Conservation (phyloP, 208 protist genomes). For the Trypanosoma avium region DNA sequence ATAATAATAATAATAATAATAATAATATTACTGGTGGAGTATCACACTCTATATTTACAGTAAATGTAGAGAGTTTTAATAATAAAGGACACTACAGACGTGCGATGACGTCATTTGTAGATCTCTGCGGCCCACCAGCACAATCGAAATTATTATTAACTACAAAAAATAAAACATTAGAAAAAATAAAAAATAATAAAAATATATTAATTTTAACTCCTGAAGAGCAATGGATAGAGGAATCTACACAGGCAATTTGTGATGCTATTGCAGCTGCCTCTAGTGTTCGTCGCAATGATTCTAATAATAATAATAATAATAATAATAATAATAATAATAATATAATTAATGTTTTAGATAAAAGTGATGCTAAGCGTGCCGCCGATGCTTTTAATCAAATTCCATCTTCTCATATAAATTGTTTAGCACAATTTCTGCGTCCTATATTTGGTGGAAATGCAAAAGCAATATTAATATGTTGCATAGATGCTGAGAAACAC, state of each 20-base stretch:
- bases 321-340: not conserved
- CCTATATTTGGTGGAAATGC: slow-evolving; percentile 67
- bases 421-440: slow-evolving; percentile 38
- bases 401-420: slow-evolving; percentile 23
- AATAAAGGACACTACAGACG: slow-evolving; percentile 30
- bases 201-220: no score
- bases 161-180: not conserved
- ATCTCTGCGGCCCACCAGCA: slow-evolving; percentile 17
- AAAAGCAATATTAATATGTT: slow-evolving; percentile 38
- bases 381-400: slow-evolving; percentile 8
- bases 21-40: slow-evolving; percentile 7
- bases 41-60: slow-evolving; percentile 25
- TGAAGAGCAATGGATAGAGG: slow-evolving; percentile 23
- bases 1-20: not conserved
- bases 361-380: slow-evolving; percentile 1
- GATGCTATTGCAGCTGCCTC: slow-evolving; percentile 29
- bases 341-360: not conserved
- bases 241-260: slow-evolving; percentile 19
- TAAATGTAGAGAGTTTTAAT: slow-evolving; percentile 39
- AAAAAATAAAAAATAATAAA: no score
- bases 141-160: not conserved
- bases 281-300: not conserved
- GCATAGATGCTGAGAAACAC: slow-evolving; percentile 2
- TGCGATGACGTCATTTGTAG: slow-evolving; percentile 28
- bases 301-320: not conserved